Base-by-base conservation (phyloP, 495 filamentous ascomycete species). In the Polyplosphaeria fusca region DNA sequence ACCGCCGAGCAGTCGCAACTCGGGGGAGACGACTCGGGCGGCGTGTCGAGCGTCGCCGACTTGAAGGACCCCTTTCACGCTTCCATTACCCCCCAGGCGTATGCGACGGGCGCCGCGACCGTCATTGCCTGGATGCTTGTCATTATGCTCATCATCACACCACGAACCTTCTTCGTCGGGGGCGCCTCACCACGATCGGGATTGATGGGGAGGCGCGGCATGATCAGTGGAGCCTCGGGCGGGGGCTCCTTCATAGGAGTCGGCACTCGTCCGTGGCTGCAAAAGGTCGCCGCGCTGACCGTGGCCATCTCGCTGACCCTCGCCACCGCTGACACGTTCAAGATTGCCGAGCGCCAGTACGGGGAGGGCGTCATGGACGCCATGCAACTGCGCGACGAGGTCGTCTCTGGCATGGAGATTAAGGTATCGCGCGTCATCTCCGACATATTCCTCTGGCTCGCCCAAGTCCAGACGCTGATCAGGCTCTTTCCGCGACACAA, bases 401-500 rank as follows among this genome's bases (percentile, higher is more conserved):
- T 98, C 2, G 80, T 91, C 41, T 83, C 84, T 46, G 87, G 92
- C 14, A 79, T 83, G 55, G 88, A 96, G 66, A 83, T 97, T 55
- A 86, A 89, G 52, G 78, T 95, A 52, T 90, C 94, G 46, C 85
- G 89, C 55, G 82, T 96, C 54, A 87, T 98, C 46, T 96, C 90
- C 2, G 89, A 94, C 68, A 88, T 91, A 0, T 96, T 96, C 64
- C 79, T 98, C 11, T 98, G 93, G 93, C 82, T 97, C 49, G 93
- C 93, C 1, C 93, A 98, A 71, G 91, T 94, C 0, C 93, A 98
- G 69, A 98, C 93, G 0, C 74, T 98, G 43, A 96, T 98, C 66
- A 84, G 93, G 43, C 75, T 98, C 0, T 98, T 98, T 65, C 94
- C 94, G 16, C 87, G 93, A 23, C 91, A 96, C 65, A 90, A 94